Percentiles rank a stretch among this genome's conserved stretches.
Evolutionary conservation across 2,329 filamentous ascomycete genomes (phyloP).

Genomic region (Hymenoscyphus repandus): DNA sequence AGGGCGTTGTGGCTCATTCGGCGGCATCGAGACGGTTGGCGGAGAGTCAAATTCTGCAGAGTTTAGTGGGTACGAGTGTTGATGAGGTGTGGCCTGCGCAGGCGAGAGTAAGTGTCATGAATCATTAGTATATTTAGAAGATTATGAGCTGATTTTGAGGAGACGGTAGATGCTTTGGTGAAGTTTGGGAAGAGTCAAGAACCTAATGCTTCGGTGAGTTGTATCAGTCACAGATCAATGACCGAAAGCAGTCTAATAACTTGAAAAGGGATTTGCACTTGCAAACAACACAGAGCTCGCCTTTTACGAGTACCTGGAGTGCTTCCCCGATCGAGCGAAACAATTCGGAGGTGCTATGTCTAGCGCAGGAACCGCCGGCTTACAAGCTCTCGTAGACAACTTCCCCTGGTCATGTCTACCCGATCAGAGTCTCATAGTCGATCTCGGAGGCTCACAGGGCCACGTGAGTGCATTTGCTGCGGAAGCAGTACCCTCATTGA

Average conservation of each 20-base stretch:
- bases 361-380: not conserved
- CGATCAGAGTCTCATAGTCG: not conserved
- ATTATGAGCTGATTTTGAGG: slow-evolving; percentile 36
- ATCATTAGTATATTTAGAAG: slow-evolving; percentile 15
- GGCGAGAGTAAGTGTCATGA: slow-evolving; percentile 37
- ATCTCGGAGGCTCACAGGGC: slow-evolving; percentile 25
- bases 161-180: slow-evolving; percentile 8
- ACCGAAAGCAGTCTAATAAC: not conserved
- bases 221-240: not conserved
- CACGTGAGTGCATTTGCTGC: slow-evolving; percentile 22
- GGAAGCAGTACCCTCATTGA: slow-evolving; percentile 17
- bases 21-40: slow-evolving; percentile 17
- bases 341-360: slow-evolving; percentile 48
- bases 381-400: slow-evolving; percentile 7
- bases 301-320: slow-evolving; percentile 5
- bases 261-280: slow-evolving; percentile 7
- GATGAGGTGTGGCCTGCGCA: slow-evolving; percentile 34
- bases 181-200: slow-evolving; percentile 4
- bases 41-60: slow-evolving; percentile 4
- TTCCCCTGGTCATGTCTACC: slow-evolving; percentile 8
- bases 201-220: slow-evolving; percentile 6
- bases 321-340: slow-evolving; percentile 38
- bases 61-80: slow-evolving; percentile 46
- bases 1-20: slow-evolving; percentile 17
- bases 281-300: slow-evolving; percentile 3